These are phyloP conservation scores for Hura crepitans DNA, from an alignment of 441 rosid species.

Conservation along the genomic window DNA sequence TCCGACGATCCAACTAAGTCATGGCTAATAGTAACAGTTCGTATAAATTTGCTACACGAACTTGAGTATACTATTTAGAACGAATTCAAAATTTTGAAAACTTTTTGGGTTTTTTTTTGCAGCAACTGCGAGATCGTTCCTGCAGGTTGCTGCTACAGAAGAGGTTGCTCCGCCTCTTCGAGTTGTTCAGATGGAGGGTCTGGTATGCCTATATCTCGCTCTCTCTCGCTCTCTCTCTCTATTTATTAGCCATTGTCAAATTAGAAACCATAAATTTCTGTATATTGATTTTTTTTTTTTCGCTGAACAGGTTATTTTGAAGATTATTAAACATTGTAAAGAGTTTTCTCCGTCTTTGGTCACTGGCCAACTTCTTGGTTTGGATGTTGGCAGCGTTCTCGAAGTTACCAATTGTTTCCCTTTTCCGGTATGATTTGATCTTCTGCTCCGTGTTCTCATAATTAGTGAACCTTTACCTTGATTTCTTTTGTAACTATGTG, in stretches of 20 bases:
- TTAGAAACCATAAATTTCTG: too few relatives aligned
- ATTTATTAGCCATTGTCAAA: not conserved
- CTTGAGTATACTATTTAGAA: not conserved
- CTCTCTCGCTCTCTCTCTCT: not conserved
- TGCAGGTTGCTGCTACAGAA: slow-evolving; percentile 79
- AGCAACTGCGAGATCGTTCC: slow-evolving; percentile 56
- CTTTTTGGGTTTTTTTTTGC: not conserved
- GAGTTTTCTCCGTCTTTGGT: slow-evolving; percentile 89
- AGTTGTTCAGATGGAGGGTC: slow-evolving; percentile 95
- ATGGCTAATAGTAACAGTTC: not conserved
- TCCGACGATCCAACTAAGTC: not conserved
- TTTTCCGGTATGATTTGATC: slow-evolving; percentile 56
- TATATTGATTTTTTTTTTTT: too few relatives aligned
- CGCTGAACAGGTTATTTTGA: slow-evolving; percentile 56
- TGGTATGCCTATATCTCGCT: slow-evolving; percentile 37
- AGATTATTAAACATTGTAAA: slow-evolving; percentile 94
- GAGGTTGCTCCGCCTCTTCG: slow-evolving; percentile 83
- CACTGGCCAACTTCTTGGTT: slow-evolving; percentile 92
- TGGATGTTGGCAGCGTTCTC: slow-evolving; percentile 94
- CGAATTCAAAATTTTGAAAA: not conserved
- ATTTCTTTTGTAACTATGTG: not conserved
- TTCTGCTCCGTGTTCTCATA: not conserved
- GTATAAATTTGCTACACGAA: not conserved
- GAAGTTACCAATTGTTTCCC: slow-evolving; percentile 98
- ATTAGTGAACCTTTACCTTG: not conserved